Conservation (phyloP, 1,139 yeast genomes). For the Diutina rugosa region DNA sequence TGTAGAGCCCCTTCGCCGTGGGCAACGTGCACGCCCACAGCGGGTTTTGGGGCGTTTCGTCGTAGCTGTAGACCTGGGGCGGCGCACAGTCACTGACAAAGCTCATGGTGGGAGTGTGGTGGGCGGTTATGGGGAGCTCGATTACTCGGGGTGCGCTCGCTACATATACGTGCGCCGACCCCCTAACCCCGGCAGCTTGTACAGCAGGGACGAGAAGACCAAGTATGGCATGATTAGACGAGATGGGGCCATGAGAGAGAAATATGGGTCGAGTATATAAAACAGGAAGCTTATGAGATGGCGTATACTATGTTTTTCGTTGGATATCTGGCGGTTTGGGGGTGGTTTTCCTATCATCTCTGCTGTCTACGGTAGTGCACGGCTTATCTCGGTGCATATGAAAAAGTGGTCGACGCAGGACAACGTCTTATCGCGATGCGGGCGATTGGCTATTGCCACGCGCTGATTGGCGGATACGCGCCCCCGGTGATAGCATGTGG, state of each 20-base stretch:
- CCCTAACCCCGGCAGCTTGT: not conserved
- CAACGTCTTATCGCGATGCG: not conserved
- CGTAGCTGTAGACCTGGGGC: constrained; percentile 39
- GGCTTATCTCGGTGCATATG: not conserved
- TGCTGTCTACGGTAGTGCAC: not conserved
- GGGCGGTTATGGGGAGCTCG: not conserved
- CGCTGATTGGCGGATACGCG: not conserved
- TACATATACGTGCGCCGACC: not conserved
- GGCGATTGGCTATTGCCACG: not conserved
- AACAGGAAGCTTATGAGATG: too few species aligned
- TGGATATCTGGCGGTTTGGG: too few species aligned
- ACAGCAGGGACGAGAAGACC: too few species aligned
- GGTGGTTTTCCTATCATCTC: not conserved
- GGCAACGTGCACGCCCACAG: constrained; percentile 94
- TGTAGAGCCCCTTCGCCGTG: constrained; percentile 76
- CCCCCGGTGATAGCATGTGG: not conserved
- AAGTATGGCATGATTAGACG: too few species aligned
- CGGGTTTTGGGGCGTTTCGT: constrained; percentile 63
- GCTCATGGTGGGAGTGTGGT: not conserved
- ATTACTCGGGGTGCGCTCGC: not conserved
- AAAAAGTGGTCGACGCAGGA: not conserved
- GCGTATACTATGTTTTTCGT: too few species aligned
- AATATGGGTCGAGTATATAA: too few species aligned
- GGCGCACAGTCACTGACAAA: not conserved
- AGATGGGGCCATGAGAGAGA: too few species aligned